Base-by-base conservation (phyloP, 129 eudicot species). In the Scalesia atractyloides region DNA sequence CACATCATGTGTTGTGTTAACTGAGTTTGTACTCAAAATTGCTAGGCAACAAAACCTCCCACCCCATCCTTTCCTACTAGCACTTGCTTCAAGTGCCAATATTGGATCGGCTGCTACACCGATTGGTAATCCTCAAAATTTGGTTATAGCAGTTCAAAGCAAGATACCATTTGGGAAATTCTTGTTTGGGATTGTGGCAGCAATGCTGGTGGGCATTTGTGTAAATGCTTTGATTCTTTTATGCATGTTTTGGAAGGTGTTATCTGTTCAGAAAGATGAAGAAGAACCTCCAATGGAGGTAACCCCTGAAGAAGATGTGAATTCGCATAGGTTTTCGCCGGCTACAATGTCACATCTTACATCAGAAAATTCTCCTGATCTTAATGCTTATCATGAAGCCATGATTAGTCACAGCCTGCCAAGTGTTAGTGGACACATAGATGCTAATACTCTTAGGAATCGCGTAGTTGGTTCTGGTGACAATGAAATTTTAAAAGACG, bases 61-160 rank as follows among this genome's bases (percentile, higher is more conserved):
- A 13, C 98, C 98, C 4, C 98, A 82, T 15, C 98, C 96, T 3
- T 93, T 93, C 61, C 57, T 92, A 17, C 63, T 92, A 60, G 97
- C 97, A 53, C 89, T 92, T 48, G 97, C 97, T 59, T 83, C 98
- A 5, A 93, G 98, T 73, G 97, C 98, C 9, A 93, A 89, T 75
- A 93, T 93, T 51, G 98, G 98, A 9, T 93, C 98, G 2, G 67
- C 98, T 0, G 92, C 98, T 14, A 93, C 98, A n/a, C 98, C 98
- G 0, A 93, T 93, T 3, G 98, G 98, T 8, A 92, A 92, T 76
- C 98, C 98, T 11, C 98, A 92, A 75, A 92, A 92, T 67, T 73
- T 93, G 4, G 98, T 93, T 10, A 93, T 93, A 22, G 98, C 95
- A 1, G 92, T 93, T 26, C 90, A 83, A 72, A 89, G 98, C 68